phyloP scores from a whole-genome alignment of 371 early-diverging fungal species.

The Zancudomyces culisetae region DNA sequence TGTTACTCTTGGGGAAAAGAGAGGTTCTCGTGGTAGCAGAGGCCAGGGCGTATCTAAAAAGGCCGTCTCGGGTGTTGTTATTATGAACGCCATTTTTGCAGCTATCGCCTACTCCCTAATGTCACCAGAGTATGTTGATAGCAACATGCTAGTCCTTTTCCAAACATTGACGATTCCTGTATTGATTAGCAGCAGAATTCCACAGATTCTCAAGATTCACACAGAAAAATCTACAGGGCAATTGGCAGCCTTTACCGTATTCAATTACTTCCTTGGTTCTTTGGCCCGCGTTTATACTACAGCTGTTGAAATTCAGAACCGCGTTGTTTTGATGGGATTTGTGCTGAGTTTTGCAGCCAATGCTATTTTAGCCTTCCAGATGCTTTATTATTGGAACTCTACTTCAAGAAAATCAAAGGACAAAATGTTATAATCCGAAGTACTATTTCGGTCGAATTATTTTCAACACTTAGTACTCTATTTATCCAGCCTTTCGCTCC shows the following conservation, averaged over 20 bases:
- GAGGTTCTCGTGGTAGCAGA: no score
- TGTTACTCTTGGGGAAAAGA: no score
- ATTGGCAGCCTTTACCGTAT: conserved; percentile 67
- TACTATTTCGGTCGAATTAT: no score
- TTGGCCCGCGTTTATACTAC: conserved; percentile 83
- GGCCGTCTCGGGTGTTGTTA: no score
- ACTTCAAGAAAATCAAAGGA: not conserved
- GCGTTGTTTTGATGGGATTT: conserved; percentile 45
- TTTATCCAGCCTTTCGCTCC: no score
- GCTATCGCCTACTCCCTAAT: conserved; percentile 28
- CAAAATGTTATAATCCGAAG: conserved; percentile 2
- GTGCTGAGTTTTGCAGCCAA: conserved; percentile 51
- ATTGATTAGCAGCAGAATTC: conserved; percentile 54
- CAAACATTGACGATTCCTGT: conserved; percentile 68
- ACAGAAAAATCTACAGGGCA: conserved; percentile 67
- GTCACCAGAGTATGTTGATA: conserved; percentile 24
- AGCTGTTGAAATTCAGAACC: conserved; percentile 65
- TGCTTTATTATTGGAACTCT: conserved; percentile 58
- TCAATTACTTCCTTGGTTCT: conserved; percentile 65
- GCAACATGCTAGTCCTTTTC: conserved; percentile 31
- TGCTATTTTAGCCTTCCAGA: conserved; percentile 57
- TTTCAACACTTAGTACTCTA: no score
- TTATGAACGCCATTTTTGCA: no score
- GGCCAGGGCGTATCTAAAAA: no score
- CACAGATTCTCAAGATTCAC: conserved; percentile 69